Base-by-base conservation (phyloP, 2,329 filamentous ascomycete species). In the Colletotrichum karsti region DNA sequence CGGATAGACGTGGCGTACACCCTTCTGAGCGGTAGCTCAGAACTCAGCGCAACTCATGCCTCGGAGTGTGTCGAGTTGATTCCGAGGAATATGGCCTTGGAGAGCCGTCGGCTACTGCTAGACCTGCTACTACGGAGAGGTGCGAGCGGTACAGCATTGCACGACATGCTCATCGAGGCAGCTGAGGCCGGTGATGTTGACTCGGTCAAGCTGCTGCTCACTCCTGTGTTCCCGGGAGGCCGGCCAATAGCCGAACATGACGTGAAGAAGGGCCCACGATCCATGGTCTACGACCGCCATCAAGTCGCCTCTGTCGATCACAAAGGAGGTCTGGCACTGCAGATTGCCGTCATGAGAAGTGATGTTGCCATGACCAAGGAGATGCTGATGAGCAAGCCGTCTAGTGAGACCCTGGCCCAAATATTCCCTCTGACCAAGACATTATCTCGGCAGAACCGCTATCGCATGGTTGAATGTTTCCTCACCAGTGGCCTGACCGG, bases 291-390 rank as follows among this genome's bases (percentile, higher is more conserved):
- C 41, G 80, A 82, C 44, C 78, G 80, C 33, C 86, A 88, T 64
- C 82, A 82, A 18, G 79, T 82, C 6, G 87, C 87, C 7, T 87
- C 87, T 3, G 83, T 85, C 3, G 83, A 89, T 63, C 78, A 87
- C 67, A 84, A 84, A 54, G 81, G 81, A 4, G 87, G 86, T 0
- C 74, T 86, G 63, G 87, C 87, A 0, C 75, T 90, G 28, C 80
- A 82, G 28, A 79, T 82, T 9, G 85, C 87, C 0, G 80, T 88
- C 1, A 75, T 82, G 37, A 80, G 81, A 35, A 81, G 78, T 6
- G 82, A 88, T 63, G 66, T 79, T 2, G 71, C 77, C 1, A 83
- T 88, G 74, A 80, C 83, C 1, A 78, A 80, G 39, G 75, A 77
- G 28, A 83, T 90, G 4, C 76, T 90, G 8, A 75, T 78, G 2